phyloP scores from a whole-genome alignment of 352 stramenopile genomes.

The Phytophthora sojae region DNA sequence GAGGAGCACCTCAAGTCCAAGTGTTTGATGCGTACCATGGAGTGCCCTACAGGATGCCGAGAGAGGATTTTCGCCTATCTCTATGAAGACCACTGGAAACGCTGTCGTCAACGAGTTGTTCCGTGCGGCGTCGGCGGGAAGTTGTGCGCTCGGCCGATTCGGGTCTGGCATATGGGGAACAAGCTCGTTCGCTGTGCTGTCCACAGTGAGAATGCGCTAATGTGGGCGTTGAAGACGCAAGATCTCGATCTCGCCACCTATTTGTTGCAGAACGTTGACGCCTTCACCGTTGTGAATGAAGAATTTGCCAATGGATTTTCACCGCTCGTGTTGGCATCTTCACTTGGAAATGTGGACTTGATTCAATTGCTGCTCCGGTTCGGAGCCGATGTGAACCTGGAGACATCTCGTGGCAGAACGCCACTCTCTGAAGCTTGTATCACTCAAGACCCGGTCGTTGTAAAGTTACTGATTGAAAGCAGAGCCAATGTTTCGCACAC shows the following conservation, averaged over 20 bases:
- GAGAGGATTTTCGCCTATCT: slow-evolving; percentile 71
- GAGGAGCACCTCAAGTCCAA: slow-evolving; percentile 51
- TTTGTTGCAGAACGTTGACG: slow-evolving; percentile 61
- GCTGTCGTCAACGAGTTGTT: slow-evolving; percentile 72
- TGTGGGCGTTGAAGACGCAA: slow-evolving; percentile 66
- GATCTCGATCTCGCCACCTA: slow-evolving; percentile 74
- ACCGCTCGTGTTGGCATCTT: slow-evolving; percentile 58
- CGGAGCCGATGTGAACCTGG: slow-evolving; percentile 75
- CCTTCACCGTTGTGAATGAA: slow-evolving; percentile 44
- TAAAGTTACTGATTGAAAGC: slow-evolving; percentile 66
- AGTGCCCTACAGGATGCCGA: slow-evolving; percentile 66
- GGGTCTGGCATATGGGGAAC: slow-evolving; percentile 55
- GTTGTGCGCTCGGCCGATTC: slow-evolving; percentile 63
- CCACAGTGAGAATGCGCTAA: slow-evolving; percentile 61
- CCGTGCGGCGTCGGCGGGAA: slow-evolving; percentile 62
- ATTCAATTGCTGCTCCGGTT: slow-evolving; percentile 65
- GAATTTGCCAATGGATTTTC: slow-evolving; percentile 80
- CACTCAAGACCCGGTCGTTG: slow-evolving; percentile 52
- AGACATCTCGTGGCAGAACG: slow-evolving; percentile 72
- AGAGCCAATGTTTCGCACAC: slow-evolving; percentile 66
- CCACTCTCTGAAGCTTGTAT: slow-evolving; percentile 70
- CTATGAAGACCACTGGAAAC: slow-evolving; percentile 61
- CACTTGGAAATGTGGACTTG: slow-evolving; percentile 54
- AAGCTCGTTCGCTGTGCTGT: slow-evolving; percentile 57
- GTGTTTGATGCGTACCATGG: slow-evolving; percentile 67